Percentiles rank a stretch among this genome's conserved stretches.
phyloP scores from a whole-genome alignment of 2,329 filamentous ascomycete species.

The Alternaria sp. region DNA sequence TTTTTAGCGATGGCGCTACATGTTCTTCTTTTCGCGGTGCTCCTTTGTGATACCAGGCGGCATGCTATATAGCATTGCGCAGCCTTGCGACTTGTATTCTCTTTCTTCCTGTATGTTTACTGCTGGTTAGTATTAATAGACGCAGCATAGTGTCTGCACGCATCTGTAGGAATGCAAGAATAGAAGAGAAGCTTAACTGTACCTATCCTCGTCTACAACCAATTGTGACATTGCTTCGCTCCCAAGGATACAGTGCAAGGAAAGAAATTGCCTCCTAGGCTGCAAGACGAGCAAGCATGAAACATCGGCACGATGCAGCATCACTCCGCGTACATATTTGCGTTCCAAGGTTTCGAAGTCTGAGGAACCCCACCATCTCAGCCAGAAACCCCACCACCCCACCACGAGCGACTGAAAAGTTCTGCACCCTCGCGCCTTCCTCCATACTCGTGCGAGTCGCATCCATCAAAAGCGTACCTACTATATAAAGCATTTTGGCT shows the following conservation, averaged over 20 bases:
- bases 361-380: too few relatives aligned
- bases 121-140: conserved; percentile 1
- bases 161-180: background rate
- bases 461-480: too few relatives aligned
- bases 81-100: conserved; percentile 26
- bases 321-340: too few relatives aligned
- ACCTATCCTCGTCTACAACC: background rate
- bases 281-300: background rate
- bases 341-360: too few relatives aligned
- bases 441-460: too few relatives aligned
- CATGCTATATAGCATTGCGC: conserved; percentile 32
- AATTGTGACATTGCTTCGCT: background rate
- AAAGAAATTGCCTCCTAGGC: background rate
- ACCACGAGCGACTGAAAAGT: too few relatives aligned
- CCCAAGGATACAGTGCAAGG: background rate
- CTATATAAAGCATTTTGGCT: too few relatives aligned
- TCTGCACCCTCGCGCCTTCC: too few relatives aligned
- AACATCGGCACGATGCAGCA: too few relatives aligned
- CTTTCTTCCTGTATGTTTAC: conserved; percentile 11
- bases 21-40: conserved; percentile 20
- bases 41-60: conserved; percentile 43
- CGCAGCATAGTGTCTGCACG: background rate
- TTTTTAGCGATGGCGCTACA: conserved; percentile 17
- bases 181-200: background rate
- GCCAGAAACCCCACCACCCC: too few relatives aligned